phyloP scores from a whole-genome alignment of 352 stramenopile genomes.

The Phytophthora ohioensis region DNA sequence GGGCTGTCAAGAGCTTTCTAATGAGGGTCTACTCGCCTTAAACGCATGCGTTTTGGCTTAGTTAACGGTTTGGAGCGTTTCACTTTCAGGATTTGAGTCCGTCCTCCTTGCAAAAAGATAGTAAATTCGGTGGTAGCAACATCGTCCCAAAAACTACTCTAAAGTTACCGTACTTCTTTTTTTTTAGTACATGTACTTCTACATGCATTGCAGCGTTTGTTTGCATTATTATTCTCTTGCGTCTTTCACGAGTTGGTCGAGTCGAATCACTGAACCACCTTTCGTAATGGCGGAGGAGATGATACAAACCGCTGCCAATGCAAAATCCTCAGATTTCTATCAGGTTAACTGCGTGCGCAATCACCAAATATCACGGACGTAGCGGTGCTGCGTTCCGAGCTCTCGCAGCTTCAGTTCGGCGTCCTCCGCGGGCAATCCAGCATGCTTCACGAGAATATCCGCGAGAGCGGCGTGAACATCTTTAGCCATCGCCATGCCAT shows the following conservation, averaged over 20 bases:
- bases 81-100: too few species aligned
- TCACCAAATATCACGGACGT: constrained; percentile 92
- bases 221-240: constrained; percentile 27
- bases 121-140: too few species aligned
- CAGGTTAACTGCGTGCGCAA: constrained; percentile 11
- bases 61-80: too few species aligned
- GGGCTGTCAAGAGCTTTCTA: too few species aligned
- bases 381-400: constrained; percentile 77
- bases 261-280: constrained; percentile 25
- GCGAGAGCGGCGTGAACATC: constrained; percentile 93
- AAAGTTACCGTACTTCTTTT: too few species aligned
- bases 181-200: too few species aligned
- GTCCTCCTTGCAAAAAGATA: too few species aligned
- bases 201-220: too few species aligned
- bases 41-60: too few species aligned
- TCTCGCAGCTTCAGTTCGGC: constrained; percentile 68
- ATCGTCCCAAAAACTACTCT: too few species aligned
- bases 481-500: constrained; percentile 95
- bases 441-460: constrained; percentile 80
- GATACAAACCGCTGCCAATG: constrained; percentile 1
- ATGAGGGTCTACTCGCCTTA: too few species aligned
- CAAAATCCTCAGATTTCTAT: constrained; percentile 4
- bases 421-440: constrained; percentile 55
- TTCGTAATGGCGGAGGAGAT: constrained; percentile 45
- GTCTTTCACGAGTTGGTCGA: constrained; percentile 2